These are phyloP conservation scores for Papilionanthe hybrid DNA, from an alignment of 116 monocot genomes.

Conservation along the genomic window DNA sequence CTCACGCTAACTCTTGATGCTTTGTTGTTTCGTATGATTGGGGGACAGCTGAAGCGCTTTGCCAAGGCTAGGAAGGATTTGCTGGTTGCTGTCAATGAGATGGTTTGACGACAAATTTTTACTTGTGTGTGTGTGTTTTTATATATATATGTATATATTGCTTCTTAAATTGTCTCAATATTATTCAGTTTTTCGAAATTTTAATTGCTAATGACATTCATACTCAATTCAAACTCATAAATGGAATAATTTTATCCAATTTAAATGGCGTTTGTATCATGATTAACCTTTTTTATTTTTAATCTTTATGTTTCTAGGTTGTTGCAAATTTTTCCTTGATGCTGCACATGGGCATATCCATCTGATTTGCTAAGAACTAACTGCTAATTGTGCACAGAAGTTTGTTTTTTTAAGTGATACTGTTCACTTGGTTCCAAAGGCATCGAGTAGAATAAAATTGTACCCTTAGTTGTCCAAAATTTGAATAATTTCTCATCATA, in stretches of 20 bases:
- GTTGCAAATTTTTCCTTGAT: not conserved
- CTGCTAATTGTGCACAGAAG: not conserved
- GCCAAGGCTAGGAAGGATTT: constrained; percentile 95
- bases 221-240: not conserved
- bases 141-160: not conserved
- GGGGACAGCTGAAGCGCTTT: constrained; percentile 96
- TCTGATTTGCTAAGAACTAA: not conserved
- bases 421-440: not conserved
- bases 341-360: not conserved
- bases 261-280: not conserved
- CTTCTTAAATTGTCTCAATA: not conserved
- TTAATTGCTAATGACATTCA: not conserved
- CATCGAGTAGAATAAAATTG: not conserved
- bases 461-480: not conserved
- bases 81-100: constrained; percentile 92
- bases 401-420: not conserved
- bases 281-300: not conserved
- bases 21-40: constrained; percentile 89
- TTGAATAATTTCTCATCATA: not conserved
- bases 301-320: not conserved
- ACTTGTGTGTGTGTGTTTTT: not conserved
- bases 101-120: constrained; percentile 39
- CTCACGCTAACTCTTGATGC: constrained; percentile 88
- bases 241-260: not conserved
- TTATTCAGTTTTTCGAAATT: not conserved